Evolutionary conservation across 2,329 filamentous ascomycete species (phyloP).

Genomic region (Gaeumannomyces tritici): DNA sequence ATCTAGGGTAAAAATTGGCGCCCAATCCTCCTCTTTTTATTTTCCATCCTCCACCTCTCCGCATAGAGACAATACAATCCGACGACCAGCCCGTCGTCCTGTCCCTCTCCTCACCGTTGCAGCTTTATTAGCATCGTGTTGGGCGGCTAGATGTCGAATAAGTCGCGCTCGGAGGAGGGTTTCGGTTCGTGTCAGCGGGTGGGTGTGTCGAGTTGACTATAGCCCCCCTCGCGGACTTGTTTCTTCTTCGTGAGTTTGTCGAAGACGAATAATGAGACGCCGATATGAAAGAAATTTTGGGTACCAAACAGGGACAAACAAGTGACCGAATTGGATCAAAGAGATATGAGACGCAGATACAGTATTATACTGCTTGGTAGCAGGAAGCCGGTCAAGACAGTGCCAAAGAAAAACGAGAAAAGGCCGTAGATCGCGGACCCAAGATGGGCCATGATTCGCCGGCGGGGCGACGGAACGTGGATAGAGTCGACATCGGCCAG

Average conservation of each 20-base stretch:
- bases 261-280: neutral
- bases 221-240: neutral
- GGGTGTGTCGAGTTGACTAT: neutral
- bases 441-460: neutral
- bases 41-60: neutral
- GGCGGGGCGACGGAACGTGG: neutral
- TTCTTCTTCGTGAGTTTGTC: neutral
- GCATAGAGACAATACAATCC: neutral
- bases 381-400: neutral
- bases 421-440: neutral
- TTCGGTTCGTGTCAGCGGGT: neutral
- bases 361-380: neutral
- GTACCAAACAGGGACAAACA: neutral
- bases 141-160: neutral
- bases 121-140: neutral
- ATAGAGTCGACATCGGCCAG: neutral
- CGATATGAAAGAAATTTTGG: neutral
- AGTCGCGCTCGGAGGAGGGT: neutral
- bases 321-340: neutral
- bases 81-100: neutral
- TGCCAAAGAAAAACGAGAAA: neutral
- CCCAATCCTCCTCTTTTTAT: neutral
- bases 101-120: neutral
- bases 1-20: slow-evolving; percentile 23
- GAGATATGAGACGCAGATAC: neutral